These are phyloP conservation scores for Talaromyces sp. DNA, from an alignment of 2,329 filamentous ascomycete genomes.

Conservation along the genomic window DNA sequence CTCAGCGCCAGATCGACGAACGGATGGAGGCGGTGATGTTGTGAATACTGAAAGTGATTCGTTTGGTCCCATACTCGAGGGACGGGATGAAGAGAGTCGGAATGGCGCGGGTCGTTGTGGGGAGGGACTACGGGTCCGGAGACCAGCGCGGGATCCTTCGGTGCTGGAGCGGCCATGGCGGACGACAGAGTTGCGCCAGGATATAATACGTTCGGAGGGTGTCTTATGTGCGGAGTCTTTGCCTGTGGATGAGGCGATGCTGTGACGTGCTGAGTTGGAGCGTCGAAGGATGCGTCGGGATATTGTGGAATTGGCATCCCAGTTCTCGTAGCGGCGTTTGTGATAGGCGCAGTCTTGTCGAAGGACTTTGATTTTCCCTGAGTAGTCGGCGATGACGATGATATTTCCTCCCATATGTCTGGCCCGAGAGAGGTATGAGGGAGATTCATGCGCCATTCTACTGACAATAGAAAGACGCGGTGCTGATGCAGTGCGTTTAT, in stretches of 20 bases:
- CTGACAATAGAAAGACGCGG: slow-evolving; percentile 37
- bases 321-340: slow-evolving; percentile 75
- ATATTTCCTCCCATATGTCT: slow-evolving; percentile 83
- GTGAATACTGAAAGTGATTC: slow-evolving; percentile 32
- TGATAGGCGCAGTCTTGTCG: slow-evolving; percentile 87
- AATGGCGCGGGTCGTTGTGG: slow-evolving; percentile 44
- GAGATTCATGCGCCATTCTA: slow-evolving; percentile 65
- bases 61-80: slow-evolving; percentile 28
- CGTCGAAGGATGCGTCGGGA: slow-evolving; percentile 65
- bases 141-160: slow-evolving; percentile 41
- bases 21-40: slow-evolving; percentile 31
- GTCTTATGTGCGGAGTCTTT: slow-evolving; percentile 50
- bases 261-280: slow-evolving; percentile 60
- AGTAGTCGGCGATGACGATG: slow-evolving; percentile 85
- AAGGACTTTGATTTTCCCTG: slow-evolving; percentile 89
- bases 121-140: slow-evolving; percentile 50
- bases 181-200: slow-evolving; percentile 76
- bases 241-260: slow-evolving; percentile 51
- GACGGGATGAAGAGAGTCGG: slow-evolving; percentile 21
- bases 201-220: slow-evolving; percentile 76
- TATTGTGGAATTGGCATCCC: slow-evolving; percentile 77
- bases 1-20: slow-evolving; percentile 23
- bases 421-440: slow-evolving; percentile 75
- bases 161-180: slow-evolving; percentile 55
- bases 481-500: slow-evolving; percentile 35